Base-by-base conservation (phyloP, 306 rosid genomes). In the Quillaja saponaria region DNA sequence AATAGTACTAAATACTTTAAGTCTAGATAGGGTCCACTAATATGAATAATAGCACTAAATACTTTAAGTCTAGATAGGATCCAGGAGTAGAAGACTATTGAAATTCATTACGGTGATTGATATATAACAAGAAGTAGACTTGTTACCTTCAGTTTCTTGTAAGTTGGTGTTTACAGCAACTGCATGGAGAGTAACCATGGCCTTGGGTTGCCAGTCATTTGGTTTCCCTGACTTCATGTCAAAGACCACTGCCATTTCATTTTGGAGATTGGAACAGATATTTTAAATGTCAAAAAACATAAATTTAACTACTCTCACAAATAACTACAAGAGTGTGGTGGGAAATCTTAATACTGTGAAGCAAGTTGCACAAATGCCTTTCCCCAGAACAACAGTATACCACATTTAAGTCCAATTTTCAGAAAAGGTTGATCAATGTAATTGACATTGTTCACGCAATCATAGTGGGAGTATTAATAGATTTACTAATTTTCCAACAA, bases 181-280 rank as follows among this genome's bases (percentile, higher is more conserved):
- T 13, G 91, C 94, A 34, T 89, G 92, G 65, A 72, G 85, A 70
- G 91, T 79, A 61, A 87, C 74, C 80, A 68, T 81, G 56, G 96
- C 99, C 82, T 90, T 89, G 51, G 99, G 99, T 65, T 92, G 99
- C 99, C 95, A 92, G 68, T 92, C 96, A 45, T 69, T 72, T 3
- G 68, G 67, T 68, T 75, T 89, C 13, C 99, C 99, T 16, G 96
- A 69, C 47, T 85, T 72, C 66, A 81, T 69, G 75, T 92, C 84
- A 70, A 92, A 84, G 54, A 92, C 56, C 41, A 81, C 96, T 87
- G 95, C 71, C 66, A 76, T 68, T 73, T 39, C 69, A 73, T 72
- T 71, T n/a, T 49, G 58, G 56, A 59, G 70, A 72, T 53, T 13
- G 62, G 65, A 62, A 11, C 54, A 66, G 49, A 70, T 68, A 52